A percentile compares a stretch with the other conserved stretches of the same genome.
Evolutionary conservation across 345 rosid species (phyloP).

Genomic region (Citrus medica): DNA sequence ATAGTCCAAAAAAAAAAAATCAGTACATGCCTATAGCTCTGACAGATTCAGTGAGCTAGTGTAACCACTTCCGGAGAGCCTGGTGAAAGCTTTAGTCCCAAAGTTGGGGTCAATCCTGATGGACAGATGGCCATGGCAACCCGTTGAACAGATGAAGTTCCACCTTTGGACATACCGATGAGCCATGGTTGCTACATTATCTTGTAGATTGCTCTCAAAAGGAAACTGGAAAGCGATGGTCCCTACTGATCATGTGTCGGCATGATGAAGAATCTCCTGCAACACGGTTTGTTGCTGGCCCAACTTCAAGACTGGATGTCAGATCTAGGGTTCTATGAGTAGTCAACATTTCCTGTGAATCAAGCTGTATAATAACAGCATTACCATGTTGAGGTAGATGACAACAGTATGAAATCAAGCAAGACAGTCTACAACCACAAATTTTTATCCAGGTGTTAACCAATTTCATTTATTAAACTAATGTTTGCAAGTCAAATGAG

Average conservation of each 20-base stretch:
- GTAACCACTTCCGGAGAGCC: slow-evolving; percentile 96
- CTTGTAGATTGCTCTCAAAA: slow-evolving; percentile 78
- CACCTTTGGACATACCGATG: slow-evolving; percentile 79
- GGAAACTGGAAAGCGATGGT: slow-evolving; percentile 97
- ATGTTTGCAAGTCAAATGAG: not conserved
- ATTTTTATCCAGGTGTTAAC: not conserved
- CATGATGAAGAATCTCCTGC: slow-evolving; percentile 49
- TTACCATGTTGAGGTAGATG: not conserved
- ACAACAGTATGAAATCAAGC: not conserved
- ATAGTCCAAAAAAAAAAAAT: not conserved
- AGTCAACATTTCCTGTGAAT: slow-evolving; percentile 49
- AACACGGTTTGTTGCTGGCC: slow-evolving; percentile 47
- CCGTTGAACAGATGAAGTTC: slow-evolving; percentile 85
- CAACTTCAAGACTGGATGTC: slow-evolving; percentile 90
- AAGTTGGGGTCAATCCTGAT: slow-evolving; percentile 58
- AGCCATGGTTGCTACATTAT: slow-evolving; percentile 95
- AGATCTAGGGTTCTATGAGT: slow-evolving; percentile 77
- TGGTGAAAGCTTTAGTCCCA: slow-evolving; percentile 68
- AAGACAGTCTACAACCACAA: not conserved
- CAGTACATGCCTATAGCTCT: slow-evolving; percentile 63
- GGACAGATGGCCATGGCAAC: slow-evolving; percentile 98
- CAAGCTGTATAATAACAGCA: slow-evolving; percentile 40
- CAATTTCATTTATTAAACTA: not conserved
- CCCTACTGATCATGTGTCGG: slow-evolving; percentile 62
- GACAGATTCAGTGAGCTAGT: slow-evolving; percentile 82